Evolutionary conservation across 345 rosid genomes (phyloP), one percentile per base, ranked within the genome.

Genomic region (Gossypium raimondii): DNA sequence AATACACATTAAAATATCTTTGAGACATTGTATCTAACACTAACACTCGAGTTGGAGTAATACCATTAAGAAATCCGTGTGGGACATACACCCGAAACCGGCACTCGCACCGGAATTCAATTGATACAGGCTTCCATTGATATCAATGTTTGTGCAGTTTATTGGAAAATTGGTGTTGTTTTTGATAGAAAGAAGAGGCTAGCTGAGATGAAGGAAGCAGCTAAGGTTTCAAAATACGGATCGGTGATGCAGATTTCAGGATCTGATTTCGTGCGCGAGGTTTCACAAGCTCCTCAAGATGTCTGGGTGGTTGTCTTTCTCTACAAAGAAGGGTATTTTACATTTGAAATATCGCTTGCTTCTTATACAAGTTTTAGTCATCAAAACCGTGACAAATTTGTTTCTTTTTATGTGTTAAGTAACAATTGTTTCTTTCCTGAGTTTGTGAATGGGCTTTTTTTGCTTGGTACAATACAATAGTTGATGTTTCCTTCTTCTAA

Each of bases 281-380:
- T 93, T 34, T 90, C 98, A 0, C 92, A 95, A 86, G 97, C 99
- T 53, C 92, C 93, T 10, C 85, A 92, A 71, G 98, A 95, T 78
- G 93, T 84, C 75, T 95, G 99, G 98, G 98, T 95, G 22, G 94
- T 95, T 41, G 97, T 22, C 22, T 22, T 22, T 22, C 22, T 22
- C 22, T 22, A 22, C 85, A 93, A 93, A 81, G 99, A 96, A 64
- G 93, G 99, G 99, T 93, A 89, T 58, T 78, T 53, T 68, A 25
- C 71, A 24, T 48, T 67, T 67, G 57, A 48, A 25, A 67, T 7
- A 13, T n/a, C 44, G 13, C 58, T 70, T 57, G 61, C 4, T 9
- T 17, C 5, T 72, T 43, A 20, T 7, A 14, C 14, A 24, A 14
- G 16, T 25, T 20, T 48, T 24, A 48, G 43, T 68, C 10, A 24